Evolutionary conservation across 352 stramenopile species (phyloP).

Genomic region (Globisporangium perplexum): DNA sequence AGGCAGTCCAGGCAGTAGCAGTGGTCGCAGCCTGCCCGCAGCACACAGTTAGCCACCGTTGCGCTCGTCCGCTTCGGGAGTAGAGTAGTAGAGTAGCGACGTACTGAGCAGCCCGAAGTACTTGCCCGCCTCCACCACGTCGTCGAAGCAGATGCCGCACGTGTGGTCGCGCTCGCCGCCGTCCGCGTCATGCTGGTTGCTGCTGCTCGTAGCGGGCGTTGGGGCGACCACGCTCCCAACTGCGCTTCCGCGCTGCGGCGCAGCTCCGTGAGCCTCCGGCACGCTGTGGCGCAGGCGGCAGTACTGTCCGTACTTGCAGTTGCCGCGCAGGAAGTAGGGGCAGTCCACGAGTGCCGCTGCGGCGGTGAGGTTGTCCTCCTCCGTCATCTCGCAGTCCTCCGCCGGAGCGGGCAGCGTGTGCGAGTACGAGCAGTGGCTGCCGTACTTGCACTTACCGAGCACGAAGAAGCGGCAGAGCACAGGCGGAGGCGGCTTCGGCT

Average conservation of each 20-base stretch:
- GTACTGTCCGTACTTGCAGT: constrained; percentile 69
- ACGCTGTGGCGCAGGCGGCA: constrained; percentile 51
- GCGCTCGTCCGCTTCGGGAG: not conserved
- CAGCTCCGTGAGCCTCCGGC: not conserved
- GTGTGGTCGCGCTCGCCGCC: constrained; percentile 43
- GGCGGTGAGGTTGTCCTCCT: constrained; percentile 29
- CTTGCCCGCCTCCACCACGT: constrained; percentile 71
- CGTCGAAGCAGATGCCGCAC: constrained; percentile 81
- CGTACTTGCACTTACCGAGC: constrained; percentile 67
- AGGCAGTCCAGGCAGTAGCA: constrained; percentile 78
- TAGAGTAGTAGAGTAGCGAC: constrained; percentile 10
- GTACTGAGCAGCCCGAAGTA: constrained; percentile 74
- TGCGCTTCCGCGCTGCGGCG: not conserved
- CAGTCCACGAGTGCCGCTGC: constrained; percentile 66
- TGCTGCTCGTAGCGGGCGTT: not conserved
- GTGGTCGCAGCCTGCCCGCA: constrained; percentile 43
- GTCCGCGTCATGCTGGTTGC: constrained; percentile 4
- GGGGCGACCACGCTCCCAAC: not conserved
- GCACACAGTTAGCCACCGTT: not conserved
- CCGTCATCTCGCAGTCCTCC: constrained; percentile 23
- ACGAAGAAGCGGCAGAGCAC: constrained; percentile 73
- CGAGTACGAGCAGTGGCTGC: constrained; percentile 71
- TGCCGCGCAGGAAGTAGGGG: constrained; percentile 65
- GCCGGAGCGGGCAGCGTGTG: constrained; percentile 32
- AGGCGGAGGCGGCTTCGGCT: constrained; percentile 17